Percentiles rank a stretch among this genome's conserved stretches.
Evolutionary conservation across 495 filamentous ascomycete genomes (phyloP).

Genomic region (Talaromyces wortmannii): DNA sequence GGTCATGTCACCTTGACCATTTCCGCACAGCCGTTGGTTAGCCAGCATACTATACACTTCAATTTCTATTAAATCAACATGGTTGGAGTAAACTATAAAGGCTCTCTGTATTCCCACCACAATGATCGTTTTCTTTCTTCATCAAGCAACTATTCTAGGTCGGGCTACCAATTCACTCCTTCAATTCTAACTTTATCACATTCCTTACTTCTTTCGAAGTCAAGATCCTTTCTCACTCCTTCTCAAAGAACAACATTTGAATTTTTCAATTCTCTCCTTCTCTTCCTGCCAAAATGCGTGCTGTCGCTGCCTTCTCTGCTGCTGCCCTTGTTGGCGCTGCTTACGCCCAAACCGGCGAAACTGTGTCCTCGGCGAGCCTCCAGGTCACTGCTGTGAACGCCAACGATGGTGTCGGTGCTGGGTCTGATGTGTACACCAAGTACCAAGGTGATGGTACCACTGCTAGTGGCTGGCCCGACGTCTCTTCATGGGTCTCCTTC

Average conservation of each 20-base stretch:
- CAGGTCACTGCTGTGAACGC: neutral
- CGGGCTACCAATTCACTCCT: too few relatives aligned
- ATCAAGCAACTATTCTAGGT: too few relatives aligned
- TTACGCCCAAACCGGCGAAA: neutral
- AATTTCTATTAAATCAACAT: too few relatives aligned
- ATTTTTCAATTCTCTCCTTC: neutral
- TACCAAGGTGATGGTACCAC: conserved; percentile 1
- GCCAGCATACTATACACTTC: too few relatives aligned
- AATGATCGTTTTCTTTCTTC: too few relatives aligned
- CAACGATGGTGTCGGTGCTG: neutral
- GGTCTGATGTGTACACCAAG: neutral
- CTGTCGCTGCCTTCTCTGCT: neutral
- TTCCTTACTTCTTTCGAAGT: neutral
- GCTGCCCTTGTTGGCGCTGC: neutral
- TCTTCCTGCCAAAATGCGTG: neutral
- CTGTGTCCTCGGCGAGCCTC: neutral
- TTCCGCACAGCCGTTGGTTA: too few relatives aligned
- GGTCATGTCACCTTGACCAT: too few relatives aligned
- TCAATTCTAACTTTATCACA: too few relatives aligned
- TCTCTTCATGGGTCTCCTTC: neutral
- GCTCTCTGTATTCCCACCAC: too few relatives aligned
- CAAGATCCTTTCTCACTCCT: neutral
- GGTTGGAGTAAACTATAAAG: too few relatives aligned
- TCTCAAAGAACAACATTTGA: neutral
- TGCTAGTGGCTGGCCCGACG: neutral